These are phyloP conservation scores for Torulaspora pretoriensis DNA, from an alignment of 1,139 yeast genomes.

Conservation along the genomic window DNA sequence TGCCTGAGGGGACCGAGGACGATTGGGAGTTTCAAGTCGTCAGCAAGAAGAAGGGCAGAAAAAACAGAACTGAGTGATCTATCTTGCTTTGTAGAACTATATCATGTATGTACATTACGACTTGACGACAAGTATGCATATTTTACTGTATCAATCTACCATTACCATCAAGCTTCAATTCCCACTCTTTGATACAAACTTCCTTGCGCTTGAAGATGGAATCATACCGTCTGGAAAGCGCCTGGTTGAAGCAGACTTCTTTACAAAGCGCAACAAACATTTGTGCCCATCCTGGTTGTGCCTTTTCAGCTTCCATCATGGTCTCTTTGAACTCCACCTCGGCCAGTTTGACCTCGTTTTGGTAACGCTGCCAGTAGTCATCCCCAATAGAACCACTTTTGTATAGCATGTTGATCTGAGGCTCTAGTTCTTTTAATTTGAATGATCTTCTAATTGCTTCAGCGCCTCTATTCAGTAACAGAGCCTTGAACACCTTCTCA, in stretches of 20 bases:
- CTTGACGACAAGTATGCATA: constrained; percentile 8
- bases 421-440: constrained; percentile 61
- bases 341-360: constrained; percentile 66
- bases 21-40: constrained; percentile 82
- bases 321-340: constrained; percentile 78
- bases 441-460: constrained; percentile 88
- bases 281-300: constrained; percentile 78
- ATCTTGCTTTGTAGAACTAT: constrained; percentile 2
- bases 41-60: constrained; percentile 57
- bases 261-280: constrained; percentile 73
- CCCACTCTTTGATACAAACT: constrained; percentile 51
- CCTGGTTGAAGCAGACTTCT: constrained; percentile 89
- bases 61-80: constrained; percentile 20
- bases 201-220: constrained; percentile 57
- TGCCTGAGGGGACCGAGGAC: constrained; percentile 55
- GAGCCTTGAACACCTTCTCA: constrained; percentile 80
- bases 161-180: constrained; percentile 33
- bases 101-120: constrained; percentile 14
- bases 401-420: constrained; percentile 63
- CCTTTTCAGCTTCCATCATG: constrained; percentile 67
- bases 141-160: constrained; percentile 30
- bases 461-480: constrained; percentile 79
- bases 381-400: constrained; percentile 91
- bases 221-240: constrained; percentile 71
- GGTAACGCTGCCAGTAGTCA: constrained; percentile 75